These are phyloP conservation scores for Trebouxia gelatinosa DNA, from an alignment of 163 green algal genomes.

Conservation along the genomic window DNA sequence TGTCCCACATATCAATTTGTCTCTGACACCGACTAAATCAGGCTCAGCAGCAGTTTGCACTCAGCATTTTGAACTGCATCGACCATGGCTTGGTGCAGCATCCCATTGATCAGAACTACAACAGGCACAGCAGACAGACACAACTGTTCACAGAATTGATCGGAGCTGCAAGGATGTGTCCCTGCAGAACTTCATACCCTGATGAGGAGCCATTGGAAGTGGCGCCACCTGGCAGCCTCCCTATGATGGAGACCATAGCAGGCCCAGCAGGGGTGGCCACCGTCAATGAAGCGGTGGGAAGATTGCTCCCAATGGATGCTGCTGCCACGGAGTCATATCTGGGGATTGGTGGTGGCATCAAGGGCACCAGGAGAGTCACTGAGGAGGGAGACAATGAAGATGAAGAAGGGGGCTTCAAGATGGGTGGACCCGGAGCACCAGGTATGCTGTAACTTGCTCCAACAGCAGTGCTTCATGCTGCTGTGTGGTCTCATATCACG, in stretches of 20 bases:
- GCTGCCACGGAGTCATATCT: constrained; percentile 5
- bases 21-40: no score
- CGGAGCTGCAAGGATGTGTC: no score
- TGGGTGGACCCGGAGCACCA: background rate
- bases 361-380: background rate
- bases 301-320: constrained; percentile 19
- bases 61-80: no score
- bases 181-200: background rate
- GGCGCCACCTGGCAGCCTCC: constrained; percentile 25
- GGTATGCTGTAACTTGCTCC: background rate
- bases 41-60: no score
- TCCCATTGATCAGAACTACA: background rate
- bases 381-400: constrained; percentile 25
- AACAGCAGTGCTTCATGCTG: background rate
- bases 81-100: no score
- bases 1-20: no score
- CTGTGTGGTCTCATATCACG: no score
- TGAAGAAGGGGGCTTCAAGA: constrained; percentile 23
- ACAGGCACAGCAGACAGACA: background rate
- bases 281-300: background rate
- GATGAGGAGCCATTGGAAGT: constrained; percentile 29
- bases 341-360: constrained; percentile 2
- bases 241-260: constrained; percentile 26
- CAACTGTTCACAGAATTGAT: no score
- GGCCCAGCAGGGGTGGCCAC: constrained; percentile 18